Evolutionary conservation across 1,139 yeast species (phyloP).

Genomic region (Meyerozyma guilliermondii): DNA sequence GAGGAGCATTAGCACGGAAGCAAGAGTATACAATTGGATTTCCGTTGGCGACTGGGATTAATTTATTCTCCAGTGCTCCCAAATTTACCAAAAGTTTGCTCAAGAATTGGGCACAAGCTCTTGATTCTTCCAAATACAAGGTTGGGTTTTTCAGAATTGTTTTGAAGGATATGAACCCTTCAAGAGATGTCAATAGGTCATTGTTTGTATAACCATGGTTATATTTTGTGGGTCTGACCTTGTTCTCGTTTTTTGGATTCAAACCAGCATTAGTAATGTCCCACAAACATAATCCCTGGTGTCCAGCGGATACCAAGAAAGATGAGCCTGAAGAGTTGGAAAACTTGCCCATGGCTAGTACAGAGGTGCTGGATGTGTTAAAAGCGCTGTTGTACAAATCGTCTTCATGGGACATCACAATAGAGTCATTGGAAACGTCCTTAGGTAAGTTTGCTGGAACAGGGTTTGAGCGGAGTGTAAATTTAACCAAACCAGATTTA

Average conservation of each 20-base stretch:
- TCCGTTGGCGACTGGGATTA: slow-evolving; percentile 68
- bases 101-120: slow-evolving; percentile 80
- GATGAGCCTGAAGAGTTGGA: slow-evolving; percentile 15
- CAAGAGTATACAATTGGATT: slow-evolving; percentile 82
- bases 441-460: slow-evolving; percentile 5
- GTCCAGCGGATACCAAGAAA: slow-evolving; percentile 36
- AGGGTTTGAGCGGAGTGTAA: slow-evolving; percentile 31
- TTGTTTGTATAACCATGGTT: slow-evolving; percentile 35
- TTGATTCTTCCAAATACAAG: slow-evolving; percentile 66
- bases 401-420: slow-evolving; percentile 13
- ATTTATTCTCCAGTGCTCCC: slow-evolving; percentile 67
- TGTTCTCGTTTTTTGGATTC: slow-evolving; percentile 1
- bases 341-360: slow-evolving; percentile 27
- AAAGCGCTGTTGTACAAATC: slow-evolving; percentile 12
- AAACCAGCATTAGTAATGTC: slow-evolving; percentile 24
- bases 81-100: slow-evolving; percentile 56
- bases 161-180: slow-evolving; percentile 58
- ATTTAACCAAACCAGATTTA: slow-evolving; percentile 49
- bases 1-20: slow-evolving; percentile 43
- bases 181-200: slow-evolving; percentile 56
- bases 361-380: slow-evolving; percentile 15
- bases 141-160: slow-evolving; percentile 76
- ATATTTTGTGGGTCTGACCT: background rate
- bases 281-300: slow-evolving; percentile 32
- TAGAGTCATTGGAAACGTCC: slow-evolving; percentile 8